phyloP scores from a whole-genome alignment of 164 flowering plant genomes.

The Aristolochia contorta region DNA sequence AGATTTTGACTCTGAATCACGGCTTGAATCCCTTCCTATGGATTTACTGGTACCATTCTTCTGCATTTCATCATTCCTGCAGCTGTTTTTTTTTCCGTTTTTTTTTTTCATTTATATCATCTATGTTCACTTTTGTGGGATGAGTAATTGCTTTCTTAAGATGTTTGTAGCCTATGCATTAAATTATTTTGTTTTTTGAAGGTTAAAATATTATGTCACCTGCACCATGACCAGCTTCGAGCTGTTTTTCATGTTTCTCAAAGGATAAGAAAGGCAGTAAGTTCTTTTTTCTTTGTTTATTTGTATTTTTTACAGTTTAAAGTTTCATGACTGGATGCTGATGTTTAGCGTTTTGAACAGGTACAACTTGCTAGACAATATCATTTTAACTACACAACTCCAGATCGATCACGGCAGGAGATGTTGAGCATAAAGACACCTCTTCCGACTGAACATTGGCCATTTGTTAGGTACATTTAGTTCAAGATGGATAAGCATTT shows the following conservation, averaged over 20 bases:
- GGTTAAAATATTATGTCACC: slow-evolving; percentile 83
- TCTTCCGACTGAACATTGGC: slow-evolving; percentile 73
- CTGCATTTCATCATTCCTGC: not conserved
- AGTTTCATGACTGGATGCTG: not conserved
- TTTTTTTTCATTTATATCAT: not conserved
- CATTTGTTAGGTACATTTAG: slow-evolving; percentile 47
- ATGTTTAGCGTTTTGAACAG: slow-evolving; percentile 26
- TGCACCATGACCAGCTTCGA: slow-evolving; percentile 87
- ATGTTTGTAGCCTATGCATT: not conserved
- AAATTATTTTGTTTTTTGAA: slow-evolving; percentile 16
- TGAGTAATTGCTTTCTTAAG: not conserved
- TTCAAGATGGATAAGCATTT: not conserved
- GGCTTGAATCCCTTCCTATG: slow-evolving; percentile 90
- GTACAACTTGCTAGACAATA: slow-evolving; percentile 63
- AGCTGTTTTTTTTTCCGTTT: not conserved
- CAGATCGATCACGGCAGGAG: slow-evolving; percentile 85
- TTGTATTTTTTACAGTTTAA: not conserved
- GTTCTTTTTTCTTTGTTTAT: slow-evolving; percentile 13
- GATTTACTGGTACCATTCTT: slow-evolving; percentile 65
- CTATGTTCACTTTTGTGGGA: not conserved
- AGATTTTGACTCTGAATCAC: slow-evolving; percentile 47
- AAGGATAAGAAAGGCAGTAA: slow-evolving; percentile 69
- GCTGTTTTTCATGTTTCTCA: slow-evolving; percentile 87
- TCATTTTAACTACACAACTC: slow-evolving; percentile 85
- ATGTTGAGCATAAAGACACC: slow-evolving; percentile 73